Evolutionary conservation across 768 basidiomycete genomes (phyloP).

Genomic region (Russula olivacea): DNA sequence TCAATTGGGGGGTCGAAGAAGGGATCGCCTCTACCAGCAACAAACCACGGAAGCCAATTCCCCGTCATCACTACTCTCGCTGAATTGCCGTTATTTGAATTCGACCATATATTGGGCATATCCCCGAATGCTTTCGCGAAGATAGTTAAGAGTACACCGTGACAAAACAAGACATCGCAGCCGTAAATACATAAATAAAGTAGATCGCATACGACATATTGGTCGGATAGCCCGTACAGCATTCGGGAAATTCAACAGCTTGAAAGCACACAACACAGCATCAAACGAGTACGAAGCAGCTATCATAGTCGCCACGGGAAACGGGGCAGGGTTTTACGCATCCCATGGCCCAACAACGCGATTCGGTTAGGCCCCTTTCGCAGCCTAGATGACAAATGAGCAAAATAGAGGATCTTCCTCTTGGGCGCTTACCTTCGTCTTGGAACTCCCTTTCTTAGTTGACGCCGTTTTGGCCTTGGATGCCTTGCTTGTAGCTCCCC

Average conservation of each 20-base stretch:
- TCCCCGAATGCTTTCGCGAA: neutral
- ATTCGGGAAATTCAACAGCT: conserved; percentile 7
- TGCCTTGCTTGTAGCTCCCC: conserved; percentile 34
- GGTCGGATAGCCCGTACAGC: conserved; percentile 5
- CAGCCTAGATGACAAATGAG: conserved; percentile 6
- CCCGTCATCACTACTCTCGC: too few species aligned
- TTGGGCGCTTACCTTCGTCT: conserved; percentile 8
- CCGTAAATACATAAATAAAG: conserved; percentile 24
- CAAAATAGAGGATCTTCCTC: neutral
- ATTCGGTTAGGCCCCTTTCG: conserved; percentile 5
- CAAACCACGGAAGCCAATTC: neutral
- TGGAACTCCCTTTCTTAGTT: conserved; percentile 28
- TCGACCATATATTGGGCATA: neutral
- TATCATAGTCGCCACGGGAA: neutral
- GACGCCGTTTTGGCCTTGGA: conserved; percentile 29
- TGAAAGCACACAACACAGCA: conserved; percentile 8
- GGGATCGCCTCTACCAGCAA: too few species aligned
- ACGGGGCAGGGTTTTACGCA: neutral
- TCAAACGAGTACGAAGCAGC: neutral
- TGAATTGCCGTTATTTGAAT: neutral
- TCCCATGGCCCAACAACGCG: neutral
- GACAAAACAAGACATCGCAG: conserved; percentile 16
- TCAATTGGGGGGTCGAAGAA: too few species aligned
- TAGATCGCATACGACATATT: conserved; percentile 10
- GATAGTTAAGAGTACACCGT: conserved; percentile 15